These are phyloP conservation scores for Mikania micrantha DNA, from an alignment of 129 eudicot species.

Conservation along the genomic window DNA sequence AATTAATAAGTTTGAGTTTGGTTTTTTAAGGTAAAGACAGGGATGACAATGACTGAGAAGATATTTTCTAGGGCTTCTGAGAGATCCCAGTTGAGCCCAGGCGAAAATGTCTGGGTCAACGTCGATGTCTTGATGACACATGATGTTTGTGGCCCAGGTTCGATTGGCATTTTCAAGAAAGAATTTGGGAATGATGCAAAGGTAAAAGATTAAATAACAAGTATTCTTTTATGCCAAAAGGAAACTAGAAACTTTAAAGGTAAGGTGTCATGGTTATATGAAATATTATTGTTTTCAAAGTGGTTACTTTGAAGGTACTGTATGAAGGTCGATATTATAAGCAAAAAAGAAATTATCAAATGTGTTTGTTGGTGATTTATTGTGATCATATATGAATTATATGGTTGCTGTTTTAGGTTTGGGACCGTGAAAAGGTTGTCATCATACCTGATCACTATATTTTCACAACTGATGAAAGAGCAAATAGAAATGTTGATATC, in stretches of 20 bases:
- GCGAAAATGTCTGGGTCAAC: slow-evolving; percentile 86
- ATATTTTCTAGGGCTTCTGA: slow-evolving; percentile 76
- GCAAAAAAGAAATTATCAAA: not conserved
- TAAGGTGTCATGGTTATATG: not conserved
- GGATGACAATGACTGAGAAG: slow-evolving; percentile 85
- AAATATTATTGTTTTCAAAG: not conserved
- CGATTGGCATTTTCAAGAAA: slow-evolving; percentile 66
- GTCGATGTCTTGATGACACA: slow-evolving; percentile 82
- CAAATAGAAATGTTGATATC: slow-evolving; percentile 88
- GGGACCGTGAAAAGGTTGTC: slow-evolving; percentile 97
- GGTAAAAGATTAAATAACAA: slow-evolving; percentile 27
- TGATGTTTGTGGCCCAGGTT: slow-evolving; percentile 85
- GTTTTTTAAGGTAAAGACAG: slow-evolving; percentile 52
- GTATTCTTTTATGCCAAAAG: not conserved
- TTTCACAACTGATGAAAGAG: slow-evolving; percentile 83
- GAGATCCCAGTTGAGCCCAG: slow-evolving; percentile 52
- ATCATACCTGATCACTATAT: slow-evolving; percentile 94
- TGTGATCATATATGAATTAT: slow-evolving; percentile 1
- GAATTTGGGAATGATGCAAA: slow-evolving; percentile 83
- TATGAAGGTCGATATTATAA: not conserved
- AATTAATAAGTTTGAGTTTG: not conserved
- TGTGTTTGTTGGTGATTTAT: not conserved
- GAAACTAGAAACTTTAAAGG: not conserved
- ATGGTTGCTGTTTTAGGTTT: slow-evolving; percentile 44
- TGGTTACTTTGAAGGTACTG: not conserved